A percentile compares a stretch with the other conserved stretches of the same genome.
phyloP scores from a whole-genome alignment of 129 eudicot genomes.

The Flaveria ramosissima region DNA sequence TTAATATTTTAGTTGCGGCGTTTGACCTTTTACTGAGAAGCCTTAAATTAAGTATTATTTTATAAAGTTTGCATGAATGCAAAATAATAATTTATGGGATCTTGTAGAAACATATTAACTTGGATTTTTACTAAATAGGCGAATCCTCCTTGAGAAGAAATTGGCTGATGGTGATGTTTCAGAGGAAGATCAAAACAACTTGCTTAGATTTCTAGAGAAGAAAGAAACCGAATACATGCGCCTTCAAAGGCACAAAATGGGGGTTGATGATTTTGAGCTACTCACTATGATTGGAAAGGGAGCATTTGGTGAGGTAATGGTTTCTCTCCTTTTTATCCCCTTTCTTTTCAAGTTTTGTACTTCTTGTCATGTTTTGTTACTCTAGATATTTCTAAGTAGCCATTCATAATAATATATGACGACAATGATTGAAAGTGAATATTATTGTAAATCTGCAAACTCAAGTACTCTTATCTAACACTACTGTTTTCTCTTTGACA shows the following conservation, averaged over 20 bases:
- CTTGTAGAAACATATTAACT: neutral
- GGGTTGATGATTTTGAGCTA: conserved; percentile 87
- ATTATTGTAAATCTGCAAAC: neutral
- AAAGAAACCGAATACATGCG: conserved; percentile 97
- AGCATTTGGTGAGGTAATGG: conserved; percentile 86
- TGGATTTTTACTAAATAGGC: conserved; percentile 40
- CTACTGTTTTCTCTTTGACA: neutral
- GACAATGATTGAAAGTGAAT: neutral
- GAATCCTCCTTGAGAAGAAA: conserved; percentile 78
- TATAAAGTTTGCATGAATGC: neutral
- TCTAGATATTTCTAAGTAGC: neutral
- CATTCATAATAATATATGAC: neutral
- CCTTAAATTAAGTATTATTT: neutral
- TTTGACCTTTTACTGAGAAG: neutral
- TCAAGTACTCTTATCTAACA: neutral
- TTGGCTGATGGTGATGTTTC: conserved; percentile 92
- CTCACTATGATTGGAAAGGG: conserved; percentile 95
- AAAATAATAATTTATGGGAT: neutral
- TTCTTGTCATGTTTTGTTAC: conserved; percentile 14
- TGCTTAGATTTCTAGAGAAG: conserved; percentile 82
- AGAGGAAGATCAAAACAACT: conserved; percentile 87
- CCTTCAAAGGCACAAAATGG: conserved; percentile 96
- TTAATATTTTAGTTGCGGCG: neutral
- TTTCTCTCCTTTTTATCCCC: neutral
- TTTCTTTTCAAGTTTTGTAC: neutral